These are phyloP conservation scores for Rutstroemia sydowiana DNA, from an alignment of 2,329 filamentous ascomycete species.

Conservation along the genomic window DNA sequence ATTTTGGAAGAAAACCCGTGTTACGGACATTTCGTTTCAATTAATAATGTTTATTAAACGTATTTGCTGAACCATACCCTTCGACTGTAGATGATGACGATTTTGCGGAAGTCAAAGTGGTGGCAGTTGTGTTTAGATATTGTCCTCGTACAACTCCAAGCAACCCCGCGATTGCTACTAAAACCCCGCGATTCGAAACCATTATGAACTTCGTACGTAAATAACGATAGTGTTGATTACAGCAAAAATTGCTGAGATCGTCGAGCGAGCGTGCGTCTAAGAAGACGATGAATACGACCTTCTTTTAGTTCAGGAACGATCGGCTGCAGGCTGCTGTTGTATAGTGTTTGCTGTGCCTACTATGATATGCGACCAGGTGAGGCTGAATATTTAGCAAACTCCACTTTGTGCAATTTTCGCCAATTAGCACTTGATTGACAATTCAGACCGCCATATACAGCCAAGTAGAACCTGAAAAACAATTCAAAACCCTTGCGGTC, in stretches of 20 bases:
- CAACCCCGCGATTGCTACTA: slow-evolving; percentile 14
- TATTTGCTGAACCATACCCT: too few relatives aligned
- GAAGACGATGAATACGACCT: slow-evolving; percentile 16
- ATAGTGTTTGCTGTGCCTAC: slow-evolving; percentile 6
- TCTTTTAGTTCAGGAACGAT: slow-evolving; percentile 16
- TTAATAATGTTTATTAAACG: slow-evolving; percentile 3
- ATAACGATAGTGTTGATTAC: slow-evolving; percentile 21
- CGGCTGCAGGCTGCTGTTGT: slow-evolving; percentile 1
- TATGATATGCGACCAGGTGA: slow-evolving; percentile 6
- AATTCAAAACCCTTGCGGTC: slow-evolving; percentile 16
- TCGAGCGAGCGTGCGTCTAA: slow-evolving; percentile 20
- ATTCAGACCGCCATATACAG: slow-evolving; percentile 4
- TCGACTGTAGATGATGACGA: too few relatives aligned
- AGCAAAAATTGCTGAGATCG: slow-evolving; percentile 18
- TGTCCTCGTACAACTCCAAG: slow-evolving; percentile 15
- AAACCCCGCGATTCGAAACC: slow-evolving; percentile 1
- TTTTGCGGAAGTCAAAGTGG: background rate
- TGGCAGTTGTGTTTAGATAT: slow-evolving; percentile 5
- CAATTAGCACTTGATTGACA: slow-evolving; percentile 1
- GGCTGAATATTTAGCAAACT: slow-evolving; percentile 2
- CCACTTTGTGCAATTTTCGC: background rate
- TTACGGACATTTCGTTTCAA: background rate
- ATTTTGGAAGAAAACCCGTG: slow-evolving; percentile 11
- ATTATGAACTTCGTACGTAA: slow-evolving; percentile 12
- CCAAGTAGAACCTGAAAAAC: background rate